phyloP scores from a whole-genome alignment of 2,329 filamentous ascomycete species.

The Diaporthe batatas region DNA sequence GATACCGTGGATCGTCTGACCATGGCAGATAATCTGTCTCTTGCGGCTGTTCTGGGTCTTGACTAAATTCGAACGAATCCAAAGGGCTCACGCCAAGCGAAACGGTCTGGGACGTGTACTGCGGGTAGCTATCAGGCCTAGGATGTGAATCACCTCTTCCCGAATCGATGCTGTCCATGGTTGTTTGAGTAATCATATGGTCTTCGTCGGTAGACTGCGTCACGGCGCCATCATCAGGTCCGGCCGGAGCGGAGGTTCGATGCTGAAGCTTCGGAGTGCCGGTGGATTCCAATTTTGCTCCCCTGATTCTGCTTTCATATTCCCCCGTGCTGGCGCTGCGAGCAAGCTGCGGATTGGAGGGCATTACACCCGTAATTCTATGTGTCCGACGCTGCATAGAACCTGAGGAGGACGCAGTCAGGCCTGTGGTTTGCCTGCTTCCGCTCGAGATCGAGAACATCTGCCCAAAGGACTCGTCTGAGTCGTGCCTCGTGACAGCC shows the following conservation, averaged over 20 bases:
- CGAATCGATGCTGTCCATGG: constrained; percentile 49
- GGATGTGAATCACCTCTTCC: constrained; percentile 38
- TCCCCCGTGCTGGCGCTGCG: constrained; percentile 52
- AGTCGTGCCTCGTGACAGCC: constrained; percentile 62
- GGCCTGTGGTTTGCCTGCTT: constrained; percentile 55
- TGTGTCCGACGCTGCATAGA: constrained; percentile 42
- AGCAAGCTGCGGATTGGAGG: constrained; percentile 30
- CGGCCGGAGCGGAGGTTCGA: constrained; percentile 21
- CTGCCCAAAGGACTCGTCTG: constrained; percentile 69
- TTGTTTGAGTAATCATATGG: constrained; percentile 61
- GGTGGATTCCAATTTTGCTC: constrained; percentile 44
- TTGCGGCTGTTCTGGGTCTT: constrained; percentile 57
- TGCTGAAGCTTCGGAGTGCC: neutral
- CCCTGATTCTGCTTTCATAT: constrained; percentile 62
- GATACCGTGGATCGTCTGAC: constrained; percentile 68
- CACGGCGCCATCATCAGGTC: constrained; percentile 42
- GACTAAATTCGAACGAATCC: constrained; percentile 54
- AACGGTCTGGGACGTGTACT: constrained; percentile 30
- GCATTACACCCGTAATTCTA: constrained; percentile 1
- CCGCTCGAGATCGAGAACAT: constrained; percentile 71
- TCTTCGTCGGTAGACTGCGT: constrained; percentile 48
- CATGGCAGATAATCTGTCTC: constrained; percentile 73
- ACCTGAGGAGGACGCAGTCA: constrained; percentile 54
- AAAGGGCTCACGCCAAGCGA: constrained; percentile 46
- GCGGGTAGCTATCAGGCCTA: constrained; percentile 37